Evolutionary conservation across 768 basidiomycete species (phyloP), one percentile per base, ranked within the genome.

Genomic region (Tremella mesenterica): DNA sequence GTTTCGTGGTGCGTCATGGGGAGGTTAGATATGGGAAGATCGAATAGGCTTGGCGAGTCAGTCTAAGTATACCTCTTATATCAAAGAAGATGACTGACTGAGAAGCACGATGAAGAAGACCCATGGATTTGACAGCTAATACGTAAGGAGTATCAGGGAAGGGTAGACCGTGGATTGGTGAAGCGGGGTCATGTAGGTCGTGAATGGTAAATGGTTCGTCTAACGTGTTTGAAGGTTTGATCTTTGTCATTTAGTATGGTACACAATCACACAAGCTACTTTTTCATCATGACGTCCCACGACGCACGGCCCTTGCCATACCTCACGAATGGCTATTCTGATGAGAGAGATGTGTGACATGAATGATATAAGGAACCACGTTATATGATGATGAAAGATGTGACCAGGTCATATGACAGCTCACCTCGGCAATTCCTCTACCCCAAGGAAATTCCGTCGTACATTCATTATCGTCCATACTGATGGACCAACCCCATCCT

Each of bases 381-480:
- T 12, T 36, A 36, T 12, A 36, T 12, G 34, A 36, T 36, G 18
- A 18, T 12, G 34, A n/a, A n/a, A n/a, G 18, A 20, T 9, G 8
- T 8, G 18, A 9, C 18, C n/a, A 20, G 41, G 18, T 36, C 33
- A 18, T 8, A 8, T 4, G 44, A 6, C 7, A 5, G 33, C 58
- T 55, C 45, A 60, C 63, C 31, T 67, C 60, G 3, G 50, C 54
- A 6, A 33, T 14, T 13, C 63, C 60, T n/a, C 34, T 39, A 0
- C 63, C 64, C 61, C 64, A 63, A 2, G 60, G 60, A 62, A 63
- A 69, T 21, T 61, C 54, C 1, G 70, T 72, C 27, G 64, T 64
- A 33, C 63, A 61, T 13, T 66, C 60, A 3, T 57, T 61, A 48
- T 69, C 70, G 2, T 44, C 54, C 48, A 72, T n/a, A 10, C 56